Percentiles rank a stretch among this genome's conserved stretches.
Conservation (phyloP, 73 alveolate genomes). For the Stentor coeruleus region DNA sequence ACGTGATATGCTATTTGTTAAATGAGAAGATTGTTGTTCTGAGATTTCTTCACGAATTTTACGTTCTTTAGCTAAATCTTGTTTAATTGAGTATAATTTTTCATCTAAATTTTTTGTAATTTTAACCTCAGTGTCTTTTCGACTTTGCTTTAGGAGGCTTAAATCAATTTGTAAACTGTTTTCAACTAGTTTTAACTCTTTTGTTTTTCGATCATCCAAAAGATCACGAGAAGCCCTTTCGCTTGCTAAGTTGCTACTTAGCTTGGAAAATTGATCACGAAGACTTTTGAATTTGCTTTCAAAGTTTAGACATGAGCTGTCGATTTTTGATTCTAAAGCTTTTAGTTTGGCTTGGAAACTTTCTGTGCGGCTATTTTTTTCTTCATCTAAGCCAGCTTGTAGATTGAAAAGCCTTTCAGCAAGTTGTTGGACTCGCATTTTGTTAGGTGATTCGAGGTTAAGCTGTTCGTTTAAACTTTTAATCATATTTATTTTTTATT, state of each 20-base stretch:
- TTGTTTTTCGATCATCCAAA: slow-evolving; percentile 55
- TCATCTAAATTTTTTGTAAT: slow-evolving; percentile 58
- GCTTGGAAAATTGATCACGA: slow-evolving; percentile 41
- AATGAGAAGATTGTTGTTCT: slow-evolving; percentile 31
- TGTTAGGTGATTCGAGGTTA: slow-evolving; percentile 11
- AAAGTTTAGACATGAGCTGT: not conserved
- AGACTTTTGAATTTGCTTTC: slow-evolving; percentile 33
- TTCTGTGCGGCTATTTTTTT: slow-evolving; percentile 18
- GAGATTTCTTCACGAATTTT: slow-evolving; percentile 58
- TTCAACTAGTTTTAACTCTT: slow-evolving; percentile 66
- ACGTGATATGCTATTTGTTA: slow-evolving; percentile 27
- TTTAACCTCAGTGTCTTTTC: slow-evolving; percentile 69
- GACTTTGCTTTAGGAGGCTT: slow-evolving; percentile 47
- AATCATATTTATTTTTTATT: not conserved
- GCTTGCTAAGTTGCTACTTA: slow-evolving; percentile 34
- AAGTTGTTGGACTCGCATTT: slow-evolving; percentile 21
- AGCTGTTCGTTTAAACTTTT: not conserved
- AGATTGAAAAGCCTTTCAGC: slow-evolving; percentile 18
- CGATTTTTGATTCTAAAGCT: slow-evolving; percentile 11
- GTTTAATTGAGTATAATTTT: slow-evolving; percentile 48
- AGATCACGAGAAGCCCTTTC: slow-evolving; percentile 40
- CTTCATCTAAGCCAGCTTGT: slow-evolving; percentile 28
- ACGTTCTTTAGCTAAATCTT: slow-evolving; percentile 73
- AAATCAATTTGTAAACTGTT: slow-evolving; percentile 49
- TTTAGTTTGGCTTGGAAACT: not conserved